These are phyloP conservation scores for Isochrysis galbana DNA, from an alignment of 78 protist genomes.

Conservation along the genomic window DNA sequence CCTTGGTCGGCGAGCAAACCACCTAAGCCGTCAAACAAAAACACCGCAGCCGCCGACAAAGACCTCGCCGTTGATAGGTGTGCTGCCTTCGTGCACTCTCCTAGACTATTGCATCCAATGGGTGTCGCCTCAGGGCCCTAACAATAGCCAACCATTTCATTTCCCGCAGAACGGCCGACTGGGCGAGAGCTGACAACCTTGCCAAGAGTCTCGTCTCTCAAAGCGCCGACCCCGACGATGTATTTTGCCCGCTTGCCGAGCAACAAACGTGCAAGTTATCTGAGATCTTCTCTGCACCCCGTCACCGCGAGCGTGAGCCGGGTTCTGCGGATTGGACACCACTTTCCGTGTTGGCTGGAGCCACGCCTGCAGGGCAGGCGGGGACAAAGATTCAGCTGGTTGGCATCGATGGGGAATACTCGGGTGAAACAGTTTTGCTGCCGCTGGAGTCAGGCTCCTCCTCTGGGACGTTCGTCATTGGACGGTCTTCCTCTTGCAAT, in stretches of 20 bases:
- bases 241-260: not conserved
- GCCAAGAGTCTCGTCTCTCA: not conserved
- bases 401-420: not conserved
- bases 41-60: too few relatives aligned
- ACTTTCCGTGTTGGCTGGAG: not conserved
- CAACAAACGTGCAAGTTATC: not conserved
- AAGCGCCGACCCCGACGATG: not conserved
- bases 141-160: too few relatives aligned
- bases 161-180: too few relatives aligned
- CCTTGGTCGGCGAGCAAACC: not conserved
- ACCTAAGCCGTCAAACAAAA: too few relatives aligned
- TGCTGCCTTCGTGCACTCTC: too few relatives aligned
- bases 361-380: not conserved
- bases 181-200: not conserved
- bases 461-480: not conserved
- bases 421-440: not conserved
- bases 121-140: too few relatives aligned
- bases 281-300: constrained; percentile 5
- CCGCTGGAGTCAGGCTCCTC: not conserved
- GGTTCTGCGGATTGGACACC: not conserved
- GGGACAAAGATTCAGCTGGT: not conserved
- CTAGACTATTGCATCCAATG: too few relatives aligned
- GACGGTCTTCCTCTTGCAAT: not conserved
- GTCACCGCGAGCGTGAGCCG: not conserved
- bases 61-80: too few relatives aligned